A percentile compares a stretch with the other conserved stretches of the same genome.
Conservation (phyloP, 164 flowering plant genomes). For the Sedum album region DNA sequence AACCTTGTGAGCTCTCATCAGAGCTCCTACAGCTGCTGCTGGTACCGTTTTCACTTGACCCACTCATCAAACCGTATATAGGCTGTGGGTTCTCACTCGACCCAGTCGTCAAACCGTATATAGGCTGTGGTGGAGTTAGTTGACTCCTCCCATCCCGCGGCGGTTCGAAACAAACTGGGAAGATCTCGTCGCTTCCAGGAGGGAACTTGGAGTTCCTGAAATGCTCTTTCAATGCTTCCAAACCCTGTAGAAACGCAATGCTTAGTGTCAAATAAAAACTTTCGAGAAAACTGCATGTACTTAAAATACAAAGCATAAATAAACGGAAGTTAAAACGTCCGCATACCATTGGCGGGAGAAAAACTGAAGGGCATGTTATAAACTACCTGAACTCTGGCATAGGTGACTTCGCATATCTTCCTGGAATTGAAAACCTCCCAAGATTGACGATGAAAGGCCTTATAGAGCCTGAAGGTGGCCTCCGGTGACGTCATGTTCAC, state of each 20-base stretch:
- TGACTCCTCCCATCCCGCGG: slow-evolving; percentile 66
- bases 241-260: slow-evolving; percentile 36
- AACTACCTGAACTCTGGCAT: slow-evolving; percentile 82
- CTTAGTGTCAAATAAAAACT: too few species aligned
- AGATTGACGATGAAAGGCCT: slow-evolving; percentile 66
- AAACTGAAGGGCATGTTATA: too few species aligned
- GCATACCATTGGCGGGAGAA: too few species aligned
- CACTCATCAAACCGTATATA: too few species aligned
- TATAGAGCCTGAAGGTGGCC: slow-evolving; percentile 75
- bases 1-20: background rate
- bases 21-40: background rate
- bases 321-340: too few species aligned
- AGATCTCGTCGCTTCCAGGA: slow-evolving; percentile 60
- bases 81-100: background rate
- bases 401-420: slow-evolving; percentile 81
- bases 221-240: slow-evolving; percentile 81
- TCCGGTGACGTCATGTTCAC: slow-evolving; percentile 86
- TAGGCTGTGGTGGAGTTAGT: background rate
- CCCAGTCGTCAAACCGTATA: background rate
- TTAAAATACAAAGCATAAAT: too few species aligned
- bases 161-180: slow-evolving; percentile 78
- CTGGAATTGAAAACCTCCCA: slow-evolving; percentile 95
- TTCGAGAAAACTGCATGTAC: too few species aligned
- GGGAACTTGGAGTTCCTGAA: slow-evolving; percentile 92
- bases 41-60: background rate